Conservation (phyloP, 345 rosid species). For the Syzygium aromaticum region DNA sequence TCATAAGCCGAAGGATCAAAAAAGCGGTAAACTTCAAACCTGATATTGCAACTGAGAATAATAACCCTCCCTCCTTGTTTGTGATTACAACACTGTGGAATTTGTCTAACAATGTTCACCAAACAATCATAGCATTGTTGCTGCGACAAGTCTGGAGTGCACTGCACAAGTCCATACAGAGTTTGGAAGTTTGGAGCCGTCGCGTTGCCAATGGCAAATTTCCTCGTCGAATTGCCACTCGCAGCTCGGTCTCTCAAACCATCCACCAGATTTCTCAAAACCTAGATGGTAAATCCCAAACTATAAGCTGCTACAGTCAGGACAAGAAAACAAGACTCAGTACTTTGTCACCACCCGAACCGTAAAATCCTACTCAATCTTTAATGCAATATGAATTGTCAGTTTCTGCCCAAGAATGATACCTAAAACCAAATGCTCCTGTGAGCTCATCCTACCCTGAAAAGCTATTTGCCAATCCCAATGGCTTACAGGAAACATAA, state of each 20-base stretch:
- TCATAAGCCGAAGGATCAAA: not conserved
- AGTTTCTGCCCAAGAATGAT: not conserved
- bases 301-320: not conserved
- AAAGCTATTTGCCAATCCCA: not conserved
- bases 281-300: not conserved
- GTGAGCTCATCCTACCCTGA: not conserved
- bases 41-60: not conserved
- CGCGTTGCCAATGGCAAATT: not conserved
- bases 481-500: not conserved
- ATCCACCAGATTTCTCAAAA: not conserved
- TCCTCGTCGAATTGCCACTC: not conserved
- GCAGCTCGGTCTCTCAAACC: not conserved
- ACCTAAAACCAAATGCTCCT: not conserved
- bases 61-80: not conserved
- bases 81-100: not conserved
- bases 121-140: not conserved
- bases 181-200: not conserved
- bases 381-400: not conserved
- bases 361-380: not conserved
- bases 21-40: not conserved
- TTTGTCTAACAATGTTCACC: not conserved
- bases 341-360: not conserved
- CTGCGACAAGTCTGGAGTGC: not conserved
- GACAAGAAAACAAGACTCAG: not conserved
- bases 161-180: slow-evolving; percentile 1